phyloP scores from a whole-genome alignment of 148 eudicot species.

The Cornus controversa region DNA sequence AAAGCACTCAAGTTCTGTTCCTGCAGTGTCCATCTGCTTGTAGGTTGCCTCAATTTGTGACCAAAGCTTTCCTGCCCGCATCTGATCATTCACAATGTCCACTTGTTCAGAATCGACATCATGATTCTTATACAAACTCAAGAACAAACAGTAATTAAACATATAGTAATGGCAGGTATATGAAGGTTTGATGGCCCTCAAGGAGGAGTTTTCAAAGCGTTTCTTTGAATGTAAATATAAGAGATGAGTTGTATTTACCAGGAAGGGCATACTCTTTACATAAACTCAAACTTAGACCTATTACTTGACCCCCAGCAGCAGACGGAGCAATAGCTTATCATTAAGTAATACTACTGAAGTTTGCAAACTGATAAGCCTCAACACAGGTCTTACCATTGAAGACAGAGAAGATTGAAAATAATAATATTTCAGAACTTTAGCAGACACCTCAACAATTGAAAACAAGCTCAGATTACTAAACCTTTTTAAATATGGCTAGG shows the following conservation, averaged over 20 bases:
- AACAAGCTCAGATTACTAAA: no score
- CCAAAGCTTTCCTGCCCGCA: conserved; percentile 76
- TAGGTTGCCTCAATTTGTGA: conserved; percentile 80
- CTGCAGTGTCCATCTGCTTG: conserved; percentile 93
- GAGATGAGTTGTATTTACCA: not conserved
- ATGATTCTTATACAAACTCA: not conserved
- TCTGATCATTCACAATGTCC: conserved; percentile 35
- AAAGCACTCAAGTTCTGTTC: conserved; percentile 93
- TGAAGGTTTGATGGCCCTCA: not conserved
- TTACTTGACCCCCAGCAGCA: not conserved
- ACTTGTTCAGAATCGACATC: conserved; percentile 12
- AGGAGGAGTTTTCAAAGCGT: not conserved
- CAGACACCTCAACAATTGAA: no score
- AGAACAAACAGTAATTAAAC: not conserved
- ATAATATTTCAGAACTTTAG: no score
- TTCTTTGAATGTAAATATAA: not conserved
- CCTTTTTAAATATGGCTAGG: no score
- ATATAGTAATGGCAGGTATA: not conserved
- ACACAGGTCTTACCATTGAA: no score
- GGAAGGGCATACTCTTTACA: not conserved
- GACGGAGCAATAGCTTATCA: not conserved
- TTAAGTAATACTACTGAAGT: no score
- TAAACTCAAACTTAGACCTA: not conserved
- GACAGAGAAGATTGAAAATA: no score
- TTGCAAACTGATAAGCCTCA: no score